Evolutionary conservation across 1,284 basidiomycete species (phyloP).

Genomic region (Cutaneotrichosporon sp.): DNA sequence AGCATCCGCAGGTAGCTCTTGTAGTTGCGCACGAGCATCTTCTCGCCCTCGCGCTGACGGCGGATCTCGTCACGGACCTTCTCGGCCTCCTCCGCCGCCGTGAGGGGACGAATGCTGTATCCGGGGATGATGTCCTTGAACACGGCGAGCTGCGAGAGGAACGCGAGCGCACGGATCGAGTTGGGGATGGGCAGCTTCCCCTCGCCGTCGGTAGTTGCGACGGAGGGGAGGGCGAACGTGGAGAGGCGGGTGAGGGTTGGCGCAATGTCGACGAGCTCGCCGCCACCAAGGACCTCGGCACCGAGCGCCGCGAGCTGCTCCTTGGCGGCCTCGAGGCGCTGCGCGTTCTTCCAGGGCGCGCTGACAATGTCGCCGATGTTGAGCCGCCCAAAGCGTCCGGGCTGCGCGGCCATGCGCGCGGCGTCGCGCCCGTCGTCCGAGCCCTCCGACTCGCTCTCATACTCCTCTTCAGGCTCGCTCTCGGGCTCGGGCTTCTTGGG

Average conservation of each 20-base stretch:
- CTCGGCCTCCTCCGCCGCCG: constrained; percentile 86
- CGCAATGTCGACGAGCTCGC: constrained; percentile 58
- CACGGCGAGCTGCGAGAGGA: constrained; percentile 88
- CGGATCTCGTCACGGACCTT: constrained; percentile 94
- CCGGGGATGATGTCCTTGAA: constrained; percentile 96
- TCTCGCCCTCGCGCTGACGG: constrained; percentile 90
- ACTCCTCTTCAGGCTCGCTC: constrained; percentile 54
- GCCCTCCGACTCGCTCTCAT: constrained; percentile 55
- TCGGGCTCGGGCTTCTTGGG: constrained; percentile 51
- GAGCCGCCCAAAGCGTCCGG: constrained; percentile 70
- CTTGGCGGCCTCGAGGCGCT: constrained; percentile 74
- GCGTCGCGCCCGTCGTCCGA: constrained; percentile 56
- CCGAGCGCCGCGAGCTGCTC: constrained; percentile 86
- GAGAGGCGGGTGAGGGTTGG: constrained; percentile 82
- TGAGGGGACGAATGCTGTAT: constrained; percentile 77
- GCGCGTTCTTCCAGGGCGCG: constrained; percentile 62
- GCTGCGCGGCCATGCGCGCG: constrained; percentile 42
- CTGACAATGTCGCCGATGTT: constrained; percentile 74
- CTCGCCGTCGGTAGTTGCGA: constrained; percentile 60
- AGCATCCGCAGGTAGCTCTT: constrained; percentile 83
- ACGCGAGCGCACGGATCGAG: constrained; percentile 81
- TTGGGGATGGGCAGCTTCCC: constrained; percentile 69
- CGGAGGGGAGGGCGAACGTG: constrained; percentile 73
- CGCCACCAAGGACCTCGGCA: constrained; percentile 81
- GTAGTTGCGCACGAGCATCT: constrained; percentile 88